Evolutionary conservation across 805 yeast genomes (phyloP), one percentile per base, ranked within the genome.

Genomic region (Candida tammaniensis): DNA sequence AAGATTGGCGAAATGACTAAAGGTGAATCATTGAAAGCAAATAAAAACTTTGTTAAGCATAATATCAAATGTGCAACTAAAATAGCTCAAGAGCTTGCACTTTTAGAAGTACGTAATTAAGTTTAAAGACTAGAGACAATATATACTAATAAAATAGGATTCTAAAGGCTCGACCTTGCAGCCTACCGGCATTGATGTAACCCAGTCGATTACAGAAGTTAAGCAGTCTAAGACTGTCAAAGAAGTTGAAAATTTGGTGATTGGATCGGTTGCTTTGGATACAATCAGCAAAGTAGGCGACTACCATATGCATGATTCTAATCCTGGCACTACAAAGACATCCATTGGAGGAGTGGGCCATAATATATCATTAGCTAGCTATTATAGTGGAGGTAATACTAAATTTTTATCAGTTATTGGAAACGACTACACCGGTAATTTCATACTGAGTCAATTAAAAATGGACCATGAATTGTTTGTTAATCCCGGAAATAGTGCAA

Each of bases 311-410:
- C 57, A 61, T 9, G 91, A 91, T 39, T 86, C 95, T 2, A 83
- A 83, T 44, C 93, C 93, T 0, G 88, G 93, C 0, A 51, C 48
- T 0, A 68, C 76, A 5, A 47, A 56, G 1, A 68, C 79, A 2
- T 66, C 82, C 0, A 53, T 86, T 7, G 96, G 96, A 1, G 96
- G 96, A 1, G 95, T 87, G 2, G 96, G 87, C 0, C 80, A 74
- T 53, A 87, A 88, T 48, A 79, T 87, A 11, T 79, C 86, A 0
- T 49, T 74, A n/a, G 91, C 93, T 0, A 65, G 82, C 3, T 49
- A 57, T 13, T 72, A 66, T 39, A 40, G 31, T 16, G 39, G 41
- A 48, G 18, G 43, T 26, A 36, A 36, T 13, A 45, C 62, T 1
- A 59, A 72, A 15, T 65, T 86, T 20, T 56, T 86, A 0, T 76